A percentile compares a stretch with the other conserved stretches of the same genome.
These are phyloP conservation scores for Micractinium sp. DNA, from an alignment of 139 green algal genomes.

Conservation along the genomic window DNA sequence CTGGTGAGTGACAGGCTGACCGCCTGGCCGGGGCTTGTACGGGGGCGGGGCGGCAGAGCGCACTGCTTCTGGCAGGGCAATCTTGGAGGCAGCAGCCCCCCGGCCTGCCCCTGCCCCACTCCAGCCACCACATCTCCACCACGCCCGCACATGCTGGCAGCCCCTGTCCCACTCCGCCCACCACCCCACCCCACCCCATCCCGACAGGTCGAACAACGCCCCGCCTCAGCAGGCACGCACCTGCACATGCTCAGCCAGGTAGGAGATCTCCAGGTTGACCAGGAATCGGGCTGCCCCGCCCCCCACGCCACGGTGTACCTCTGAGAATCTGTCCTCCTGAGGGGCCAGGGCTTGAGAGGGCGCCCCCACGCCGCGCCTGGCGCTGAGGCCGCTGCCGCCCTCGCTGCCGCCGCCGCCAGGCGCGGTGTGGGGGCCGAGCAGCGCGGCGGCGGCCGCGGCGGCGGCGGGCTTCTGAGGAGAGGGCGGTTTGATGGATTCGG, in stretches of 20 bases:
- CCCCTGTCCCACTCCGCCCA: too few relatives aligned
- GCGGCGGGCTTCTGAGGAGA: background rate
- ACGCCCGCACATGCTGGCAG: too few relatives aligned
- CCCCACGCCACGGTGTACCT: background rate
- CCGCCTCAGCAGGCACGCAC: background rate
- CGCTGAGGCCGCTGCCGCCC: background rate
- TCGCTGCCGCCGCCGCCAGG: background rate
- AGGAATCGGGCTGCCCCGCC: background rate
- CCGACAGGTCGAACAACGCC: too few relatives aligned
- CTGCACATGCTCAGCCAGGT: conserved; percentile 20
- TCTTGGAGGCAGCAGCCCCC: too few relatives aligned
- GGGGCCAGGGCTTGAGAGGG: background rate
- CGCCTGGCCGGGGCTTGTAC: too few relatives aligned
- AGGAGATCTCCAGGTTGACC: background rate
- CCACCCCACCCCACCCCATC: too few relatives aligned
- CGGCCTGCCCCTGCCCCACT: too few relatives aligned
- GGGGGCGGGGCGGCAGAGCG: too few relatives aligned
- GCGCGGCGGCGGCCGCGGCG: background rate
- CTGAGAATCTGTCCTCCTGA: too few relatives aligned
- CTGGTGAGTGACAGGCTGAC: too few relatives aligned
- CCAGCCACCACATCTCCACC: too few relatives aligned
- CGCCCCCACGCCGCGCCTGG: background rate
- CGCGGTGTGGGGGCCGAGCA: background rate
- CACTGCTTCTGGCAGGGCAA: too few relatives aligned
- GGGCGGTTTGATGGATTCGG: background rate